phyloP scores from a whole-genome alignment of 1,284 basidiomycete species.

The Somion occarium region DNA sequence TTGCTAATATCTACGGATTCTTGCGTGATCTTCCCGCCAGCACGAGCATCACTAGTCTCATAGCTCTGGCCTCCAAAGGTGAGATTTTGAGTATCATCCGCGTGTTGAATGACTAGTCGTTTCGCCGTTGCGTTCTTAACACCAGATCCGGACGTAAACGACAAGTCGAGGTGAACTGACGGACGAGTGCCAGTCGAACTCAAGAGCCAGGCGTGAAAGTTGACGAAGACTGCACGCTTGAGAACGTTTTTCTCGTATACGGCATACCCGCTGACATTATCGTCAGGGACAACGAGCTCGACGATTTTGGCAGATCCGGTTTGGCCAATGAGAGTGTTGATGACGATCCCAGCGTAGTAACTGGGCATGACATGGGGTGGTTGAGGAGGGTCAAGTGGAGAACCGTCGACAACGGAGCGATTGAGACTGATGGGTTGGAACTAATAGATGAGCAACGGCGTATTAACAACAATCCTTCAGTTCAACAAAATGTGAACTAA shows the following conservation, averaged over 20 bases:
- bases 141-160: slow-evolving; percentile 25
- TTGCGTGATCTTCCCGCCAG: slow-evolving; percentile 34
- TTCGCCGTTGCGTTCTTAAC: slow-evolving; percentile 23
- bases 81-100: slow-evolving; percentile 50
- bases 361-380: slow-evolving; percentile 53
- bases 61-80: slow-evolving; percentile 65
- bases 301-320: slow-evolving; percentile 36
- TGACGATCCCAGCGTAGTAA: slow-evolving; percentile 57
- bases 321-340: slow-evolving; percentile 37
- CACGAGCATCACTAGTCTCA: slow-evolving; percentile 48
- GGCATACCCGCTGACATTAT: slow-evolving; percentile 58
- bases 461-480: background rate
- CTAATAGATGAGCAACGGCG: slow-evolving; percentile 23
- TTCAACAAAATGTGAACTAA: slow-evolving; percentile 15
- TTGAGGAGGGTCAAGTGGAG: slow-evolving; percentile 39
- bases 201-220: slow-evolving; percentile 47
- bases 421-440: slow-evolving; percentile 52
- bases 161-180: slow-evolving; percentile 40
- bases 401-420: slow-evolving; percentile 47
- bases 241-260: slow-evolving; percentile 47
- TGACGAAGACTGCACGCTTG: slow-evolving; percentile 51
- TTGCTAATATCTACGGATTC: slow-evolving; percentile 32
- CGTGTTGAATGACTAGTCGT: slow-evolving; percentile 35
- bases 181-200: slow-evolving; percentile 30
- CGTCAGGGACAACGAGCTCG: slow-evolving; percentile 47